Base-by-base conservation (phyloP, 1,284 basidiomycete species). In the Fistulinella cinereoalba region DNA sequence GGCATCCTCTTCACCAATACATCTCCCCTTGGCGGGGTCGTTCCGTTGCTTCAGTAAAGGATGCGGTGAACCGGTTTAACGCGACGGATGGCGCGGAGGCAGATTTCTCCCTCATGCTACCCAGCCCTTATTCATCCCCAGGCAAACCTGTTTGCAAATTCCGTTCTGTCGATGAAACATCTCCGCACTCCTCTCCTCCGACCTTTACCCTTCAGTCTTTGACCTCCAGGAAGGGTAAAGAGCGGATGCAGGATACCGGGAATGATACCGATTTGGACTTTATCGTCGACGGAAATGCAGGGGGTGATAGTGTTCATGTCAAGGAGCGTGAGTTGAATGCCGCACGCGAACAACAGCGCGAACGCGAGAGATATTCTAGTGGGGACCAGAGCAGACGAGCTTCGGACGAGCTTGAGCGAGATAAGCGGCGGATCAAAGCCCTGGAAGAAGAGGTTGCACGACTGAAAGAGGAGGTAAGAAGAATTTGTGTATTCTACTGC, bases 361-460 rank as follows among this genome's bases (percentile, higher is more conserved):
- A 55, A 49, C 71, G 74, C 46, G 75, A 78, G 57, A 61, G 55
- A 33, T 40, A 29, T 18, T 43, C 25, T 18, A 53, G 51, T 23
- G 55, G 62, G n/a, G 49, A 53, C 22, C 51, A 50, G 37, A 52
- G 45, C 33, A 59, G 51, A 29, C 52, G 50, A 18, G 55, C 53
- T 37, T 56, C 59, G n/a, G 70, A 71, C 18, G 80, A 81, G 52
- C 71, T 73, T 23, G 69, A 68, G 21, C 66, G 62, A 27, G 83
- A 88, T 57, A 84, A 85, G 57, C 74, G 75, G 49, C 75, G 76
- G 38, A 90, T 90, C 21, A 71, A 66, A 43, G 67, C 71, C 51
- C 71, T 90, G 4, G 87, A 90, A 58, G 77, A 79, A 37, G 87
- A 89, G 58, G 76, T 90, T 31, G 65, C 66, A 39, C 59, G 71